These are phyloP conservation scores for Caryopteris hybrid DNA, from an alignment of 305 asterid genomes.

Conservation along the genomic window DNA sequence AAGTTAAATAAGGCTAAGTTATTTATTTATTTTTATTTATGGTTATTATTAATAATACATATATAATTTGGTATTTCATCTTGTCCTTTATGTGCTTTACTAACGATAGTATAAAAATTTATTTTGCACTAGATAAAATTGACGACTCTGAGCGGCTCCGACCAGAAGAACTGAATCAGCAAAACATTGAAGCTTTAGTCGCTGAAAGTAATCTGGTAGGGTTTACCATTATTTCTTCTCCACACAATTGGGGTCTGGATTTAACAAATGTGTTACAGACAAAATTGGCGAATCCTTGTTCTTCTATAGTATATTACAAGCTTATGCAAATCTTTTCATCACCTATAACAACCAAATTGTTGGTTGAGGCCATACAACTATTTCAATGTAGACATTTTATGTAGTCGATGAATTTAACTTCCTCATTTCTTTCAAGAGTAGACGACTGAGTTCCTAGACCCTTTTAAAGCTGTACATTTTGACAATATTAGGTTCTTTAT, in stretches of 20 bases:
- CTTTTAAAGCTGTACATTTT: neutral
- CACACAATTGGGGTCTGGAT: slow-evolving; percentile 11
- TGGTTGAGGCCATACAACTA: slow-evolving; percentile 1
- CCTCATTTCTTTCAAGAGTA: slow-evolving; percentile 5
- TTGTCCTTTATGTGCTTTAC: slow-evolving; percentile 15
- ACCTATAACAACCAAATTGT: neutral
- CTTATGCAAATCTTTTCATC: slow-evolving; percentile 2
- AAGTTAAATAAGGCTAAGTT: neutral
- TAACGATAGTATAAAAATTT: slow-evolving; percentile 3
- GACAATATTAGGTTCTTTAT: neutral
- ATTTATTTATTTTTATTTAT: no score
- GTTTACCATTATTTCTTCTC: slow-evolving; percentile 24
- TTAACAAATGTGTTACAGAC: slow-evolving; percentile 9
- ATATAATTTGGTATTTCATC: neutral
- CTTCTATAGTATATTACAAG: slow-evolving; percentile 6
- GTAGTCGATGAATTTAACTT: slow-evolving; percentile 8
- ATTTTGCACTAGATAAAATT: slow-evolving; percentile 47
- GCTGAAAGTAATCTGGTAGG: slow-evolving; percentile 97
- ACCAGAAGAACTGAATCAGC: slow-evolving; percentile 96
- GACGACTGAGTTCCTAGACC: slow-evolving; percentile 7
- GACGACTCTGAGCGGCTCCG: slow-evolving; percentile 84
- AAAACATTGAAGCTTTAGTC: slow-evolving; percentile 94
- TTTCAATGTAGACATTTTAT: neutral
- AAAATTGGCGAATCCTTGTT: slow-evolving; percentile 5
- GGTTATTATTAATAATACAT: neutral